A percentile compares a stretch with the other conserved stretches of the same genome.
Evolutionary conservation across 768 basidiomycete genomes (phyloP).

Genomic region (Tubosaeta brunneosetosa): DNA sequence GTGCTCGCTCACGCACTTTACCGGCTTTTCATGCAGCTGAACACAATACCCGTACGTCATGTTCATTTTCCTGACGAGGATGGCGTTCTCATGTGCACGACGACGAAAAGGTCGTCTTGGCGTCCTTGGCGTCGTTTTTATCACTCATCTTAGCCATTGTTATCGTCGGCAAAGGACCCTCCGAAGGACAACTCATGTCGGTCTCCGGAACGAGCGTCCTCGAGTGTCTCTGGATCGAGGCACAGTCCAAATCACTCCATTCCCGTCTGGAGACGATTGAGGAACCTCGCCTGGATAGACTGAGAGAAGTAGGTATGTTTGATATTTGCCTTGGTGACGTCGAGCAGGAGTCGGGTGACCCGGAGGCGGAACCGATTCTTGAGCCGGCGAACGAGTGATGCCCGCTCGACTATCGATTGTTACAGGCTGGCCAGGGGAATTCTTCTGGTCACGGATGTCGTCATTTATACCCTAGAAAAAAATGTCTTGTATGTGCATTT

Average conservation of each 20-base stretch:
- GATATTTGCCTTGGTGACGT: not conserved
- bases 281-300: not conserved
- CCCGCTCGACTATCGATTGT: too few relatives aligned
- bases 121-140: not conserved
- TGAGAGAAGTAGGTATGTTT: not conserved
- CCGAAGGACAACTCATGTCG: not conserved
- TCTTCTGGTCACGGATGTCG: too few relatives aligned
- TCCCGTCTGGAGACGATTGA: not conserved
- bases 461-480: too few relatives aligned
- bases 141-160: not conserved
- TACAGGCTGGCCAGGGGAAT: too few relatives aligned
- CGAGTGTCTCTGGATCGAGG: not conserved
- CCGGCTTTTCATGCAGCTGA: not conserved
- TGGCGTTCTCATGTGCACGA: not conserved
- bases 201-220: not conserved
- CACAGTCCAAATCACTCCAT: not conserved
- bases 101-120: not conserved
- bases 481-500: too few relatives aligned
- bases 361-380: not conserved
- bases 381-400: too few relatives aligned
- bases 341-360: not conserved
- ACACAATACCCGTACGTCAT: not conserved
- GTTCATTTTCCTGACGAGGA: not conserved
- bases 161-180: not conserved
- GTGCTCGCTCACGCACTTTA: not conserved